These are phyloP conservation scores for Cercospora zeae-maydis DNA, from an alignment of 2,329 filamentous ascomycete species.

Conservation along the genomic window DNA sequence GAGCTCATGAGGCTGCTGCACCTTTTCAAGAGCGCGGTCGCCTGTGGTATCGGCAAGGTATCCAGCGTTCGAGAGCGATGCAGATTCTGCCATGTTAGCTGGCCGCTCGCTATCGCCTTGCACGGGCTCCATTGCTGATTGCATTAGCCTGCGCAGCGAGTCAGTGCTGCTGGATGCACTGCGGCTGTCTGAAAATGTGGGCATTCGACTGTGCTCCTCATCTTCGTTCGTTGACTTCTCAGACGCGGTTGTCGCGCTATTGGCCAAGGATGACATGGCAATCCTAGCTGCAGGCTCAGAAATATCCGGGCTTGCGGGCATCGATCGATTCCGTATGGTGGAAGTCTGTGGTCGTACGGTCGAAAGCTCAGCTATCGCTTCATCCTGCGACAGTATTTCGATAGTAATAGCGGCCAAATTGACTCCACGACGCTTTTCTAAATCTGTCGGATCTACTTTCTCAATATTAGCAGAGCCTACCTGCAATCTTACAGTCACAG, in stretches of 20 bases:
- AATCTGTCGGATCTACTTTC: background rate
- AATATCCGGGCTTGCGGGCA: background rate
- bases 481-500: slow-evolving; percentile 61
- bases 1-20: slow-evolving; percentile 16
- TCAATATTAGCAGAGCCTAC: slow-evolving; percentile 53
- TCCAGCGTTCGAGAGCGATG: slow-evolving; percentile 35
- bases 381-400: slow-evolving; percentile 29
- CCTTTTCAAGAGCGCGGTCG: slow-evolving; percentile 34
- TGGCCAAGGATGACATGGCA: background rate
- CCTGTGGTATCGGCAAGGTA: slow-evolving; percentile 41
- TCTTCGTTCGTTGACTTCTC: background rate
- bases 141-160: background rate
- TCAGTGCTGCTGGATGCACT: background rate
- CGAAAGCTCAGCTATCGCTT: slow-evolving; percentile 24
- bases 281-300: background rate
- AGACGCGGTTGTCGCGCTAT: background rate
- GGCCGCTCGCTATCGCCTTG: background rate
- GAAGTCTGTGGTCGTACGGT: slow-evolving; percentile 16
- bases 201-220: background rate
- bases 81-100: background rate
- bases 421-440: slow-evolving; percentile 12
- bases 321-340: background rate
- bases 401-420: slow-evolving; percentile 28
- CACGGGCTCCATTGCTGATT: slow-evolving; percentile 10
- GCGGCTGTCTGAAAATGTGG: background rate